These are phyloP conservation scores for Conoideocrella luteorostrata DNA, from an alignment of 2,329 filamentous ascomycete genomes.

Conservation along the genomic window DNA sequence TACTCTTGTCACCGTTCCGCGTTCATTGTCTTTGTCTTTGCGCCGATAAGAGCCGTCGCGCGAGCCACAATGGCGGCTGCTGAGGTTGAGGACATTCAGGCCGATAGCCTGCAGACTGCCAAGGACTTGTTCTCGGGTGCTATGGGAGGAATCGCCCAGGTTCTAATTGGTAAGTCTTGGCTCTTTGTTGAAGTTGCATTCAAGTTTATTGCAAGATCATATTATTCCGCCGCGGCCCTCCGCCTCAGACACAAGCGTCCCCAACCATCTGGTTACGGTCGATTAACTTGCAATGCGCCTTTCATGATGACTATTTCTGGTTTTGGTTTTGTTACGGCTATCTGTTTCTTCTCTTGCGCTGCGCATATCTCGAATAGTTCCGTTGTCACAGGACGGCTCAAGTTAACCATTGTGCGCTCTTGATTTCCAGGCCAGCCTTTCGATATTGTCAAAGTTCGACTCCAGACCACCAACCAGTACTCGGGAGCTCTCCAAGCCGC, in stretches of 20 bases:
- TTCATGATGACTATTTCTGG: too few species aligned
- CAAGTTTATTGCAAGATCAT: too few species aligned
- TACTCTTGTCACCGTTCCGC: too few species aligned
- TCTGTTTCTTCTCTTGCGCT: too few species aligned
- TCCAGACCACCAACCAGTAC: constrained; percentile 85
- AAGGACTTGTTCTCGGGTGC: constrained; percentile 93
- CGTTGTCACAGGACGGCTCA: too few species aligned
- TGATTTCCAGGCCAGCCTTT: constrained; percentile 61
- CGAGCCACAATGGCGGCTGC: constrained; percentile 3
- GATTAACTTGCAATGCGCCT: too few species aligned
- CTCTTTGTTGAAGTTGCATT: too few species aligned
- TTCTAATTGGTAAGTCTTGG: constrained; percentile 66
- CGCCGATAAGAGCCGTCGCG: background rate
- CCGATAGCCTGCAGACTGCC: constrained; percentile 50
- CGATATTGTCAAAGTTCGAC: constrained; percentile 95
- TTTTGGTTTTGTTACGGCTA: too few species aligned
- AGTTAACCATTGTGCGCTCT: background rate
- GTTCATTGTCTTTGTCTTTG: background rate
- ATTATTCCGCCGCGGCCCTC: too few species aligned
- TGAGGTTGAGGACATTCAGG: constrained; percentile 6
- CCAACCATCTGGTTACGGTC: too few species aligned
- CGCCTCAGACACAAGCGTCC: too few species aligned
- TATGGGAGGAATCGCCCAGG: constrained; percentile 86
- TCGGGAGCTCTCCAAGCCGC: constrained; percentile 74
- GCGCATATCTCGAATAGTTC: too few species aligned